phyloP scores from a whole-genome alignment of 2,329 filamentous ascomycete species.

The Tetracladium maxilliforme region DNA sequence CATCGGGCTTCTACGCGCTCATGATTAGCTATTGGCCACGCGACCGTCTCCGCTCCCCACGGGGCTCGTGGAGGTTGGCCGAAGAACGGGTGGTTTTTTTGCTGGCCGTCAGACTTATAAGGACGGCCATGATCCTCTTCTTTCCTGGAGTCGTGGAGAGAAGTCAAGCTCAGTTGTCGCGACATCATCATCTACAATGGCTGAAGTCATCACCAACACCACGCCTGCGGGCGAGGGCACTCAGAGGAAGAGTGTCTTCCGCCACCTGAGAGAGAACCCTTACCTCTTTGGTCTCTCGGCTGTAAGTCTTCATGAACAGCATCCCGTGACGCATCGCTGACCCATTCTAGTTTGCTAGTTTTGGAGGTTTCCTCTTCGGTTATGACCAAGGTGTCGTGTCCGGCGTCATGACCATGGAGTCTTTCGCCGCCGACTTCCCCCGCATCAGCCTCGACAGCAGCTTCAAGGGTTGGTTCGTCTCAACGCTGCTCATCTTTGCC shows the following conservation, averaged over 20 bases:
- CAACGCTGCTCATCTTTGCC: conserved; percentile 28
- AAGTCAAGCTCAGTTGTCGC: too few relatives aligned
- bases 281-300: conserved; percentile 21
- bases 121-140: too few relatives aligned
- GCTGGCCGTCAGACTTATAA: too few relatives aligned
- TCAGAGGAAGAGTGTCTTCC: conserved; percentile 1
- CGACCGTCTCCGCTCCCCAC: too few relatives aligned
- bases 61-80: too few relatives aligned
- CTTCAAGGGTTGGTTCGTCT: conserved; percentile 38
- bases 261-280: conserved; percentile 13
- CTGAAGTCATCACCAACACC: not conserved
- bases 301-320: conserved; percentile 11
- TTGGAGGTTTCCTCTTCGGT: conserved; percentile 27
- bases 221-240: conserved; percentile 1
- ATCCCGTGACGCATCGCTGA: too few relatives aligned
- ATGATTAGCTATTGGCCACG: too few relatives aligned
- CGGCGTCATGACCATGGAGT: conserved; percentile 28
- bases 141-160: too few relatives aligned
- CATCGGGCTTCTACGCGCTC: too few relatives aligned
- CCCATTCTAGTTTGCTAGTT: conserved; percentile 20
- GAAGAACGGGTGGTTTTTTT: too few relatives aligned
- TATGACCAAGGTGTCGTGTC: conserved; percentile 33
- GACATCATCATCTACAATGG: not conserved
- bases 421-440: conserved; percentile 23
- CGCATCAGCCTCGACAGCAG: conserved; percentile 23